Evolutionary conservation across 371 early-diverging fungal genomes (phyloP).

Genomic region (Apophysomyces elegans): DNA sequence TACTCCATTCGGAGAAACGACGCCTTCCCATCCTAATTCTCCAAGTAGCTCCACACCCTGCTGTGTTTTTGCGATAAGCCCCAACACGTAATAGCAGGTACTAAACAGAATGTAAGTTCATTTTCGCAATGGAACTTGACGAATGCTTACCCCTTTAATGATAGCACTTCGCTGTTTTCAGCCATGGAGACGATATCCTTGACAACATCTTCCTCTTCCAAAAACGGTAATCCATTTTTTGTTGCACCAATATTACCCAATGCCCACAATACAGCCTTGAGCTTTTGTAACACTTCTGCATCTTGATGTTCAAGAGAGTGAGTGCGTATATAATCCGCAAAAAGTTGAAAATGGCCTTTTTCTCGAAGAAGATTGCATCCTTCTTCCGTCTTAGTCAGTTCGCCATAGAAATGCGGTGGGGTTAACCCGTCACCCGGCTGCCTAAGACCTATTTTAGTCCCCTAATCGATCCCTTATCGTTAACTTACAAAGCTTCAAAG

Average conservation of each 20-base stretch:
- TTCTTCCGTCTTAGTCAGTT: slow-evolving; percentile 78
- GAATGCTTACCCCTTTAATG: slow-evolving; percentile 74
- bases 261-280: slow-evolving; percentile 86
- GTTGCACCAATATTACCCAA: slow-evolving; percentile 83
- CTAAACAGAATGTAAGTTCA: slow-evolving; percentile 36
- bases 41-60: slow-evolving; percentile 75
- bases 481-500: slow-evolving; percentile 46
- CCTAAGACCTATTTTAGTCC: slow-evolving; percentile 23
- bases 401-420: slow-evolving; percentile 85
- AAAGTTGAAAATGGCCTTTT: slow-evolving; percentile 70
- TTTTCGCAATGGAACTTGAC: not conserved
- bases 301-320: slow-evolving; percentile 54
- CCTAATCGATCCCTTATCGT: not conserved
- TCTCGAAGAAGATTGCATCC: slow-evolving; percentile 70
- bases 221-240: slow-evolving; percentile 67
- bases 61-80: slow-evolving; percentile 70
- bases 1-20: slow-evolving; percentile 55
- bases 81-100: slow-evolving; percentile 81
- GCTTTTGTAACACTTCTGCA: slow-evolving; percentile 46
- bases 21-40: slow-evolving; percentile 80
- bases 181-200: slow-evolving; percentile 75
- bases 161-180: slow-evolving; percentile 67
- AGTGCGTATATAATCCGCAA: slow-evolving; percentile 65
- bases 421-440: slow-evolving; percentile 57
- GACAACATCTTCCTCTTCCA: slow-evolving; percentile 73